A percentile compares a stretch with the other conserved stretches of the same genome.
Conservation (phyloP, 2,329 filamentous ascomycete genomes). For the Aureobasidium sp. region DNA sequence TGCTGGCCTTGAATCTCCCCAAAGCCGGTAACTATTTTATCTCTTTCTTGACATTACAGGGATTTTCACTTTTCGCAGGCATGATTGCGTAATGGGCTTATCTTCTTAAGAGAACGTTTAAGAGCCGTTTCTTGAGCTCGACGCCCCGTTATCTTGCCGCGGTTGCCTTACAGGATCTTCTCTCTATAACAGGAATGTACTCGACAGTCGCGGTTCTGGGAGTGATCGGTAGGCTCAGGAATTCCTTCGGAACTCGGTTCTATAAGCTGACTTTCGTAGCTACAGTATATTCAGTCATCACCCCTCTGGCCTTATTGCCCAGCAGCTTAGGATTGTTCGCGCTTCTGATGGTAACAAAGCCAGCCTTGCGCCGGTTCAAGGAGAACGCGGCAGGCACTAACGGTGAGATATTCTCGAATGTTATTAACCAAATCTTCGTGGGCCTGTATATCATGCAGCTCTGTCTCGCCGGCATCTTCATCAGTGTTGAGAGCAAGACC, state of each 20-base stretch:
- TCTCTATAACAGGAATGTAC: not conserved
- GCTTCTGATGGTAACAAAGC: not conserved
- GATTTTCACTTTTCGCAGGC: not conserved
- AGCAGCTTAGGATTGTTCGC: not conserved
- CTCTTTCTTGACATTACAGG: constrained; percentile 1
- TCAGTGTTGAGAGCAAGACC: constrained; percentile 1
- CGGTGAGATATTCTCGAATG: not conserved
- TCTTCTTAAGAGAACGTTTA: not conserved
- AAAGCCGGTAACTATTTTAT: constrained; percentile 7
- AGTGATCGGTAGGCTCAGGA: not conserved
- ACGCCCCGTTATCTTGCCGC: not conserved
- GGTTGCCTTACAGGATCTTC: not conserved
- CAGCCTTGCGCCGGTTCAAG: not conserved
- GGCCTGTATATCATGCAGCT: constrained; percentile 3
- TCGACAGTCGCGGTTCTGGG: not conserved
- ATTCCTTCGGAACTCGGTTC: not conserved
- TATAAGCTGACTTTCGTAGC: not conserved
- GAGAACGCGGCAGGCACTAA: not conserved
- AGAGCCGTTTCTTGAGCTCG: not conserved
- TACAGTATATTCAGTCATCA: not conserved
- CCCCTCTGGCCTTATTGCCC: not conserved
- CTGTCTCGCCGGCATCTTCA: not conserved
- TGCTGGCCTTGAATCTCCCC: not conserved
- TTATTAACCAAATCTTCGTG: not conserved
- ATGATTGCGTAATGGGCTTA: not conserved